Evolutionary conservation across 345 rosid species (phyloP).

Genomic region (Excoecaria agallocha): DNA sequence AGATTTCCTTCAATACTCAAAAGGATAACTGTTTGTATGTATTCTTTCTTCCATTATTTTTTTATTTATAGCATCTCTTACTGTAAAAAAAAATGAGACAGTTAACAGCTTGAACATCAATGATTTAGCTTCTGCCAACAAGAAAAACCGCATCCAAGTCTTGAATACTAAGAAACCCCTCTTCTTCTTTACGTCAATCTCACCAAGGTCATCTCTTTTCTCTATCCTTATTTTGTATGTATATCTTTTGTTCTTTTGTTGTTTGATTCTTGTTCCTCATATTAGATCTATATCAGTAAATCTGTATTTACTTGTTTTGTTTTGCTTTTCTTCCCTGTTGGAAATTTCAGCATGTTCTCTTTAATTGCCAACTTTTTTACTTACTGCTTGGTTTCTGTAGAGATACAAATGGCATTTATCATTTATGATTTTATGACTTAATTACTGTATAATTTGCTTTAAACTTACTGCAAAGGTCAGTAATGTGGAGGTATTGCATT

Average conservation of each 20-base stretch:
- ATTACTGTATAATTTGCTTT: neutral
- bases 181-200: conserved; percentile 75
- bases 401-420: too few species aligned
- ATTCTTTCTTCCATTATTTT: too few species aligned
- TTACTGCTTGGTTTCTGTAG: too few species aligned
- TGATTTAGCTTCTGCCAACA: conserved; percentile 19
- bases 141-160: conserved; percentile 73
- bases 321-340: too few species aligned
- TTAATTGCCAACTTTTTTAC: too few species aligned
- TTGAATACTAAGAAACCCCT: conserved; percentile 67
- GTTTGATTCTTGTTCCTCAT: neutral
- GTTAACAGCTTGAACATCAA: conserved; percentile 20
- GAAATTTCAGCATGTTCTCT: neutral
- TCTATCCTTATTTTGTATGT: neutral
- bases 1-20: too few species aligned
- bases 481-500: neutral
- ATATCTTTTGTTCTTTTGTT: neutral
- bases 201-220: conserved; percentile 46
- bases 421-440: too few species aligned
- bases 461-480: neutral
- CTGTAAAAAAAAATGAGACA: too few species aligned
- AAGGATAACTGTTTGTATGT: too few species aligned
- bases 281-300: neutral
- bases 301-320: too few species aligned
- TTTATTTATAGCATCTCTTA: too few species aligned